Evolutionary conservation across 2,329 filamentous ascomycete genomes (phyloP), one percentile per base, ranked within the genome.

Genomic region (Botrytis elliptica): DNA sequence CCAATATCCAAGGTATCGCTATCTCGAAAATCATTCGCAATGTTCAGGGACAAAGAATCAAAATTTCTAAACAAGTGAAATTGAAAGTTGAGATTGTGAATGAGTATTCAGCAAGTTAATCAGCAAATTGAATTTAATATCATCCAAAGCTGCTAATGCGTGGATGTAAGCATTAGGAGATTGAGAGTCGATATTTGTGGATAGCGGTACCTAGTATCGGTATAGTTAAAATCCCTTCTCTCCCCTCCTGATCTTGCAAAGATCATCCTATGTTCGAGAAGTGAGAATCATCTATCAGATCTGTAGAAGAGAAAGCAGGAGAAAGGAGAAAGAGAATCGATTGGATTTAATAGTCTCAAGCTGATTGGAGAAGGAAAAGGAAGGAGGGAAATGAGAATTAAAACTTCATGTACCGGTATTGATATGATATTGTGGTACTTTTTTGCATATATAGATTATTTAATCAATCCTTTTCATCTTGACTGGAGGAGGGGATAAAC

Each of bases 141-240:
- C 3, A 46, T 22, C 2, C 0, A 46, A 22, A 9, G 8, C 8
- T 46, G 20, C 20, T 20, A 46, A 46, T 10, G 4, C 8, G 3
- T 46, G 20, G 7, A 9, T 46, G 20, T 46, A 18, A 22, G 44
- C 7, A 46, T 46, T 22, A 46, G 46, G 20, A 22, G 1, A 3
- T 22, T 49, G 46, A 49, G 46, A 22, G 46, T 49, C 20, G 8
- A 49, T 49, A 9, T 10, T 0, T 9, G 8, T 22, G 20, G 3
- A 49, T 22, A 25, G 20, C 20, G 20, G 46, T 49, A 22, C 22
- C 20, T 25, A 49, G 22, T 22, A 22, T 4, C 20, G 4, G 8
- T 4, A 10, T 10, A 49, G 22, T 4, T 22, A 10, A 49, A 22
- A 0, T 4, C 3, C 0, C 20, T 9, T 4, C 20, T 3, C 20